Evolutionary conservation across 2,329 filamentous ascomycete genomes (phyloP).

Genomic region (Venturia pyrina): DNA sequence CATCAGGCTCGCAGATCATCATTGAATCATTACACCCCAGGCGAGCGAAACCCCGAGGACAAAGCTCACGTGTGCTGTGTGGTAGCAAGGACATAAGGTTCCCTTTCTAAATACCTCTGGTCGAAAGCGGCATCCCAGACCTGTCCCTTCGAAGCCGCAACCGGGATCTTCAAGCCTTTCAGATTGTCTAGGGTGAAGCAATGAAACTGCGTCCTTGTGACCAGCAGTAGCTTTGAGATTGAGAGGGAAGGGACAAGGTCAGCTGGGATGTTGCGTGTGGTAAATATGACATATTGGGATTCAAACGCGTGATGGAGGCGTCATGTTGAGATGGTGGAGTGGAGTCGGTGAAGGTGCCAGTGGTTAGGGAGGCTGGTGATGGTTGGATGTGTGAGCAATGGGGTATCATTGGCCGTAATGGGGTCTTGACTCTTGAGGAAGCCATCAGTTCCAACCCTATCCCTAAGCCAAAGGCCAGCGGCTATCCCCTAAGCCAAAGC

Average conservation of each 20-base stretch:
- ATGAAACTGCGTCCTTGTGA: constrained; percentile 59
- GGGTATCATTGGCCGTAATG: not conserved
- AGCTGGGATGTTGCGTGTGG: constrained; percentile 68
- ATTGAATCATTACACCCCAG: constrained; percentile 67
- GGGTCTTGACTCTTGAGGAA: not conserved
- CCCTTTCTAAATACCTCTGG: constrained; percentile 5
- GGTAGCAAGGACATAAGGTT: constrained; percentile 32
- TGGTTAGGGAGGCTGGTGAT: constrained; percentile 48
- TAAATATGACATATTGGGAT: constrained; percentile 59
- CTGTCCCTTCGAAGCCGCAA: constrained; percentile 36
- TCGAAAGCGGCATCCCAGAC: not conserved
- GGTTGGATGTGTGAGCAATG: constrained; percentile 49
- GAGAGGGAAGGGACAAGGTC: constrained; percentile 57
- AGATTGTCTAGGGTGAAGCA: constrained; percentile 51
- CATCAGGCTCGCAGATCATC: constrained; percentile 71
- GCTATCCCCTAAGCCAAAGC: too few species aligned
- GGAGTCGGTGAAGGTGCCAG: constrained; percentile 59
- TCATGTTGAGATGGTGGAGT: constrained; percentile 48
- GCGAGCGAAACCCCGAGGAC: constrained; percentile 53
- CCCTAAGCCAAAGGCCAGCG: too few species aligned
- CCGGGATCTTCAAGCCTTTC: constrained; percentile 18
- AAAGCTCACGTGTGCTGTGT: constrained; percentile 61
- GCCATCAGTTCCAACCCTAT: constrained; percentile 7
- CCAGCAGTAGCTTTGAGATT: constrained; percentile 65
- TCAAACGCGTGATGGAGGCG: constrained; percentile 54